A percentile compares a stretch with the other conserved stretches of the same genome.
These are phyloP conservation scores for Fistulinella prunicolor DNA, from an alignment of 768 basidiomycete genomes.

Conservation along the genomic window DNA sequence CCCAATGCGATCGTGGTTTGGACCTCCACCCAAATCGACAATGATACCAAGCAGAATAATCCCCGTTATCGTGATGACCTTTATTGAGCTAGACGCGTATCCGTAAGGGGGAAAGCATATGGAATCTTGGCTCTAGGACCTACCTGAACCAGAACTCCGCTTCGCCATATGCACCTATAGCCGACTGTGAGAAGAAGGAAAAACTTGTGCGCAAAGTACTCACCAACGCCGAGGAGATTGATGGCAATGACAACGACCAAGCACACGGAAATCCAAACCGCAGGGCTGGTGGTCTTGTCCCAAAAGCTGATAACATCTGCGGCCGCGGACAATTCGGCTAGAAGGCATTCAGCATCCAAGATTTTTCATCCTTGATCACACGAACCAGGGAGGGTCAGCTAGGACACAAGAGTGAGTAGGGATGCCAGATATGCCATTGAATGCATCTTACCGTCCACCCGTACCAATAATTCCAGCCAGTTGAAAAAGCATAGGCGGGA, in stretches of 20 bases:
- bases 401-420: neutral
- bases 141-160: conserved; percentile 49
- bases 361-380: neutral
- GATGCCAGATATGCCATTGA: neutral
- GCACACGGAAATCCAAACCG: conserved; percentile 52
- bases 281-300: conserved; percentile 40
- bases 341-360: conserved; percentile 6
- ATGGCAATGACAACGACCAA: conserved; percentile 48
- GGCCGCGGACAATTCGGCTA: conserved; percentile 48
- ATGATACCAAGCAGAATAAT: conserved; percentile 47
- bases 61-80: conserved; percentile 47
- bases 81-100: conserved; percentile 40
- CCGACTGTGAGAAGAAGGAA: neutral
- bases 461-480: conserved; percentile 44
- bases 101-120: neutral
- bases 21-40: conserved; percentile 52
- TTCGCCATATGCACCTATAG: conserved; percentile 41
- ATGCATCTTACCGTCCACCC: conserved; percentile 28
- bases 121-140: neutral
- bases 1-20: conserved; percentile 49
- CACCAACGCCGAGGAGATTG: conserved; percentile 41
- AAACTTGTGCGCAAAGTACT: neutral
- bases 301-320: conserved; percentile 51
- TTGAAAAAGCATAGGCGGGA: conserved; percentile 43
- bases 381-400: conserved; percentile 28